These are phyloP conservation scores for Bipolaris sorokiniana DNA, from an alignment of 2,329 filamentous ascomycete species.

Conservation along the genomic window DNA sequence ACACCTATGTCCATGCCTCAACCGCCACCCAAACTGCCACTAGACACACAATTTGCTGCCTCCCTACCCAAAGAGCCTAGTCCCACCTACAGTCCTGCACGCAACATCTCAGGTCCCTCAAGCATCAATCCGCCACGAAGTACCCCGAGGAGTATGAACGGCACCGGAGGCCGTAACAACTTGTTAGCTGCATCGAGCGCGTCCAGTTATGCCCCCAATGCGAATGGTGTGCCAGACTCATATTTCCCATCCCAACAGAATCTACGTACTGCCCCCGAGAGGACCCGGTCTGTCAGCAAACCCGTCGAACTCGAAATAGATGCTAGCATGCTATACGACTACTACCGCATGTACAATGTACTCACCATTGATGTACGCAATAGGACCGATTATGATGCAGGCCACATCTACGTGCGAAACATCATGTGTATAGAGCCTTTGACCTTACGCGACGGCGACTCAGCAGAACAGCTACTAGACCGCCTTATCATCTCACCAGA, in stretches of 20 bases:
- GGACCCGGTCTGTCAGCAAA: slow-evolving; percentile 55
- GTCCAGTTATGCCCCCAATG: slow-evolving; percentile 46
- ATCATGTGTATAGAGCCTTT: slow-evolving; percentile 92
- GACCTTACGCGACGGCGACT: slow-evolving; percentile 70
- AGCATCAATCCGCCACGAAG: slow-evolving; percentile 69
- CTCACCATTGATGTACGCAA: slow-evolving; percentile 85
- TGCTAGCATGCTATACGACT: slow-evolving; percentile 72
- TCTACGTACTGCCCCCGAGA: slow-evolving; percentile 18
- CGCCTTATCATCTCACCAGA: slow-evolving; percentile 73
- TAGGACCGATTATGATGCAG: slow-evolving; percentile 81
- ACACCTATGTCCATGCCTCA: slow-evolving; percentile 30
- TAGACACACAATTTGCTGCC: slow-evolving; percentile 60
- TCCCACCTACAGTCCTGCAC: slow-evolving; percentile 78
- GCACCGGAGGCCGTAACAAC: slow-evolving; percentile 59
- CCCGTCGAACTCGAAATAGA: slow-evolving; percentile 67
- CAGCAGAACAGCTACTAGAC: slow-evolving; percentile 68
- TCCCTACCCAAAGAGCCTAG: slow-evolving; percentile 73
- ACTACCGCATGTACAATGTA: slow-evolving; percentile 70
- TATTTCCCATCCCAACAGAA: slow-evolving; percentile 50
- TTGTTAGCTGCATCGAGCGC: slow-evolving; percentile 56
- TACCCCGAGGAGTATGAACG: slow-evolving; percentile 68
- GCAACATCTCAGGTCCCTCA: slow-evolving; percentile 71
- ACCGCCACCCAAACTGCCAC: slow-evolving; percentile 54
- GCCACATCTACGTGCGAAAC: slow-evolving; percentile 82
- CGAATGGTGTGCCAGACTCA: slow-evolving; percentile 46